Evolutionary conservation across 768 basidiomycete genomes (phyloP), one percentile per base, ranked within the genome.

Genomic region (Lentinus brumalis): DNA sequence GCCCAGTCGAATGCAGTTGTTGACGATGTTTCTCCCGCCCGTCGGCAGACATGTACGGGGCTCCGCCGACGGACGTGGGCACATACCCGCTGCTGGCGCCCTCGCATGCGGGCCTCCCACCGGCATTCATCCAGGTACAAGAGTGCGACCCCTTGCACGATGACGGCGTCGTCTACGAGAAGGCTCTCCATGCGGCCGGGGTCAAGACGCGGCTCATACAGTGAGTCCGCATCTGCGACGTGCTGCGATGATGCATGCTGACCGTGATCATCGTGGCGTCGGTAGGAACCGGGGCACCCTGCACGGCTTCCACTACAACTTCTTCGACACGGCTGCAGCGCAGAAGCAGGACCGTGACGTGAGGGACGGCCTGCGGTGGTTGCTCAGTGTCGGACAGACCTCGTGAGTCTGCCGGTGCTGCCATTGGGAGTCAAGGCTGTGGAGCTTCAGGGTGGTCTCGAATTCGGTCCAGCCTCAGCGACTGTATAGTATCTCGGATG

Each of bases 111-210:
- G 67, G 62, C 11, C 55, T 73, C 7, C 62, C 72, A 0, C 66
- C 67, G 3, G 60, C 64, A 30, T 72, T 65, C 56, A 59, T 73
- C 14, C 72, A 72, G 41, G 61, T 68, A 11, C 42, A 52, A 46
- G 71, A 69, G 4, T 40, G 57, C 14, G 72, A 74, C 50, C 66
- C 68, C 11, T 41, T 72, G 39, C 64, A 71, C 35, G 73, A 74
- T 50, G 73, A 74, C 42, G 72, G 64, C 5, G 26, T 71, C n/a
- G 55, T 71, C 3, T 74, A 72, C 52, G 72, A 66, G 39, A 60
- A 64, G 44, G 41, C 65, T 4, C 61, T 73, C 5, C 57, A 64
- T 4, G 69, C 72, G 46, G 58, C 57, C 5, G 66, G 69, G 0
- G 70, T 72, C 2, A 32, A 57, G 35, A 69, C 67, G 7, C 69